Evolutionary conservation across 306 rosid species (phyloP).

Genomic region (Crotalaria pallida): DNA sequence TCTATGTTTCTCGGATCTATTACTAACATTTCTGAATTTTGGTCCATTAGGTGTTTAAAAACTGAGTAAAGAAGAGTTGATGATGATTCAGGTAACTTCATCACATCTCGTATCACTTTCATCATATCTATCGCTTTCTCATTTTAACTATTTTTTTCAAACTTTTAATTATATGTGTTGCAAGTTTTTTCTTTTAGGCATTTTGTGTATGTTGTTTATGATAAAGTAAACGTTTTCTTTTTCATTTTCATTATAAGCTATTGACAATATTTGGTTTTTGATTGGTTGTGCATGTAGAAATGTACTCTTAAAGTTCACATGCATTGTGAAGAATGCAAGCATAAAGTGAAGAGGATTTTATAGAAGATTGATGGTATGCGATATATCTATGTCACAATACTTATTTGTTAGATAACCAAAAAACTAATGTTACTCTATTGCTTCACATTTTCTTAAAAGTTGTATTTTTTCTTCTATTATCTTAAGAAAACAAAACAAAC

Average conservation of each 20-base stretch:
- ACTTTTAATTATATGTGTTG: neutral
- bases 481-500: neutral
- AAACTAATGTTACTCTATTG: no score
- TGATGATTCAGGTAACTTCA: conserved; percentile 76
- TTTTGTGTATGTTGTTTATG: no score
- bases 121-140: neutral
- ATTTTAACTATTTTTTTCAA: neutral
- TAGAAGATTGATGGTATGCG: conserved; percentile 83
- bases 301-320: conserved; percentile 74
- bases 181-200: neutral
- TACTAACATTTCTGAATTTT: conserved; percentile 1
- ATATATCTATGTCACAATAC: no score
- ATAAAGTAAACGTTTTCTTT: no score
- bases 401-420: no score
- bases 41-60: conserved; percentile 25
- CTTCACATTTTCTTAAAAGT: neutral
- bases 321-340: conserved; percentile 81
- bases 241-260: neutral
- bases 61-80: conserved; percentile 87
- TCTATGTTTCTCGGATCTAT: conserved; percentile 43
- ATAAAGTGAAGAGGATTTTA: conserved; percentile 69
- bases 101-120: neutral
- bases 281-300: conserved; percentile 55
- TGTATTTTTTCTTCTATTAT: neutral
- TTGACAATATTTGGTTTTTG: conserved; percentile 22